Percentiles rank a stretch among this genome's conserved stretches.
phyloP scores from a whole-genome alignment of 495 filamentous ascomycete species.

The Oleoguttula mirabilis region DNA sequence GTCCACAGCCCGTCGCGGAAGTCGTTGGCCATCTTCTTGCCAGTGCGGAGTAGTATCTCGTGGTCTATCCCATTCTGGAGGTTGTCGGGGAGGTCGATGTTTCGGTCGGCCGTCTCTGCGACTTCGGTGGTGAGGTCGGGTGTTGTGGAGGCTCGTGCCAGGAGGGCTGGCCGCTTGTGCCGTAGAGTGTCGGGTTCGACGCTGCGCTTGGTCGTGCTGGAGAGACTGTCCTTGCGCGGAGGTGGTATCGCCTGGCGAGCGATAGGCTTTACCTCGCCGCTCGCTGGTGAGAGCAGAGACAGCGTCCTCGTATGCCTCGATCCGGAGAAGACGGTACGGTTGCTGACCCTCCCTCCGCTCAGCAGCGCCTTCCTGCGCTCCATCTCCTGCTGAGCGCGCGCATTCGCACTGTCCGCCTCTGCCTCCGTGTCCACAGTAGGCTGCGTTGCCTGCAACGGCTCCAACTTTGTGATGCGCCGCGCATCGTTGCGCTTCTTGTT shows the following conservation, averaged over 20 bases:
- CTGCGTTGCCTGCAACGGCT: slow-evolving; percentile 38
- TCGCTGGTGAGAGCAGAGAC: slow-evolving; percentile 65
- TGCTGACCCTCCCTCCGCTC: slow-evolving; percentile 26
- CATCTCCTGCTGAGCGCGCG: slow-evolving; percentile 40
- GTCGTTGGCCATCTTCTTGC: slow-evolving; percentile 82
- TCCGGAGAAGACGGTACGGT: slow-evolving; percentile 54
- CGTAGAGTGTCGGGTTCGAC: background rate
- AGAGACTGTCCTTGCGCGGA: slow-evolving; percentile 7
- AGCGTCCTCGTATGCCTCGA: slow-evolving; percentile 67
- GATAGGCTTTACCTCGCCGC: background rate
- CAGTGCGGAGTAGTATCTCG: slow-evolving; percentile 52
- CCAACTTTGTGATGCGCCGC: slow-evolving; percentile 42
- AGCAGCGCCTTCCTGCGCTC: slow-evolving; percentile 51
- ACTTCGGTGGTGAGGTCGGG: slow-evolving; percentile 24
- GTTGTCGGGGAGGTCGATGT: slow-evolving; percentile 22
- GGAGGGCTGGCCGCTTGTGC: slow-evolving; percentile 5
- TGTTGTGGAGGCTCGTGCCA: slow-evolving; percentile 21
- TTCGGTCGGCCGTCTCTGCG: slow-evolving; percentile 11
- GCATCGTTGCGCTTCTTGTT: slow-evolving; percentile 62
- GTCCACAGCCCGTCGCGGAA: slow-evolving; percentile 88
- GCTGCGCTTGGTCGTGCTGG: slow-evolving; percentile 1
- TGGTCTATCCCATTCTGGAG: slow-evolving; percentile 25
- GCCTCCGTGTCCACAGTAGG: slow-evolving; percentile 19
- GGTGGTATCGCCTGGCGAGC: background rate
- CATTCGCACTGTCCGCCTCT: slow-evolving; percentile 26